phyloP scores from a whole-genome alignment of 768 basidiomycete genomes.

The Calocybe indica region DNA sequence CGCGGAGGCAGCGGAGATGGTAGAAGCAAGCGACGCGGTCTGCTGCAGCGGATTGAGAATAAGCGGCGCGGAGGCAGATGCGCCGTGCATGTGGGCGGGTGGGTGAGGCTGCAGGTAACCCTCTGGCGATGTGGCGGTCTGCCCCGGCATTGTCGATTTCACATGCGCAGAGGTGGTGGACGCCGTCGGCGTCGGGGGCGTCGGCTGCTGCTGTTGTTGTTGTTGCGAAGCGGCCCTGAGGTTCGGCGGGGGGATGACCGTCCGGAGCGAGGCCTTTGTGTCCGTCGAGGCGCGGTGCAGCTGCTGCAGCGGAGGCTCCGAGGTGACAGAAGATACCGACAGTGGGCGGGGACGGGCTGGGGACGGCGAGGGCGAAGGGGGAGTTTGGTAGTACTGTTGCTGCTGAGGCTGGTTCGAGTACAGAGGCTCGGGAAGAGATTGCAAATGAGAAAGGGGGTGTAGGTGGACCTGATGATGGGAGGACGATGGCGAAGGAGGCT shows the following conservation, averaged over 20 bases:
- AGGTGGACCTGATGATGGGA: background rate
- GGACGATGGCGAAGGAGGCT: background rate
- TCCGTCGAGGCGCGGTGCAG: conserved; percentile 47
- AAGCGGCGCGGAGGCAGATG: background rate
- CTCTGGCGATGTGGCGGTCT: conserved; percentile 21
- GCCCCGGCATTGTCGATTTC: too few species aligned
- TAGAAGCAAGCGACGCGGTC: too few species aligned
- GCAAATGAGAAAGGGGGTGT: too few species aligned
- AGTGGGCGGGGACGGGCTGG: conserved; percentile 13
- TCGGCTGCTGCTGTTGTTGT: conserved; percentile 10
- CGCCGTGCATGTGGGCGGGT: conserved; percentile 8
- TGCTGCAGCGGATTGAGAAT: background rate
- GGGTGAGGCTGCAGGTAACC: conserved; percentile 49
- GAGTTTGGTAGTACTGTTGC: conserved; percentile 1
- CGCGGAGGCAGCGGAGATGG: too few species aligned
- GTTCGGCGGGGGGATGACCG: conserved; percentile 11
- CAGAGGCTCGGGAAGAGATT: too few species aligned
- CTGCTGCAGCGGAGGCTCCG: conserved; percentile 14
- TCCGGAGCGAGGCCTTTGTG: conserved; percentile 34
- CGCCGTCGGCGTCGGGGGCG: conserved; percentile 6
- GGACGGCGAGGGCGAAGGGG: conserved; percentile 10
- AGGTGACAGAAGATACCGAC: conserved; percentile 18
- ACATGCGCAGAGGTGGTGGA: conserved; percentile 17
- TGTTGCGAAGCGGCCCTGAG: conserved; percentile 9
- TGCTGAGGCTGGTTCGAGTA: background rate